Evolutionary conservation across 257 asterid species (phyloP), one percentile per base, ranked within the genome.

Genomic region (Anisodus acutangulus): DNA sequence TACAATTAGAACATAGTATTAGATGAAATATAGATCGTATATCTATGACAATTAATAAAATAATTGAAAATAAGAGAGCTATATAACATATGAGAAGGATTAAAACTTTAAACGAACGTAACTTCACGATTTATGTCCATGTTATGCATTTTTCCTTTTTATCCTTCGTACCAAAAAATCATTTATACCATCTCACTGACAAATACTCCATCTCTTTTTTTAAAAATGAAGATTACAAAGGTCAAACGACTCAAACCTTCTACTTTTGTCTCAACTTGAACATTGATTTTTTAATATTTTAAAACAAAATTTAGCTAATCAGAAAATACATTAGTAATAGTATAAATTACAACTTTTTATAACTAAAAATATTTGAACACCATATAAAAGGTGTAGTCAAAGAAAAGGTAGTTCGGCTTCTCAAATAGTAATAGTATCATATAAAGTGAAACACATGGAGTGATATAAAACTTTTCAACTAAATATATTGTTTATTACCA

Each of bases 361-460:
- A 35, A 67, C 0, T 3, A 67, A 35, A 64, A 67, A 41, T 35
- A 67, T 35, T 67, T 67, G 47, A 67, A 67, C 35, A 31, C 35
- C 47, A 66, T 13, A 31, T 67, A n/a, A 13, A 67, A 67, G 74
- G 74, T 67, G 49, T 67, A 67, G 74, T 67, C 37, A 71, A 71
- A 41, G 79, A 43, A 26, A 71, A 58, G 16, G 58, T 71, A 71
- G 55, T n/a, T 70, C 9, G 17, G 7, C 62, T 15, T 16, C 19
- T n/a, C 19, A 57, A 57, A 57, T 22, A 43, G 9, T 6, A 43
- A 16, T 43, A 70, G 53, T 2, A 70, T 41, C 55, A 39, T 70
- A 43, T 41, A 43, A 70, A 70, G 55, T 70, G 16, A 69, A 41
- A 39, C 7, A 9, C 6, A 39, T 26, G 0, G 78, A 41, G 79